Evolutionary conservation across 495 filamentous ascomycete species (phyloP).

Genomic region (Penicillium cinerascens): DNA sequence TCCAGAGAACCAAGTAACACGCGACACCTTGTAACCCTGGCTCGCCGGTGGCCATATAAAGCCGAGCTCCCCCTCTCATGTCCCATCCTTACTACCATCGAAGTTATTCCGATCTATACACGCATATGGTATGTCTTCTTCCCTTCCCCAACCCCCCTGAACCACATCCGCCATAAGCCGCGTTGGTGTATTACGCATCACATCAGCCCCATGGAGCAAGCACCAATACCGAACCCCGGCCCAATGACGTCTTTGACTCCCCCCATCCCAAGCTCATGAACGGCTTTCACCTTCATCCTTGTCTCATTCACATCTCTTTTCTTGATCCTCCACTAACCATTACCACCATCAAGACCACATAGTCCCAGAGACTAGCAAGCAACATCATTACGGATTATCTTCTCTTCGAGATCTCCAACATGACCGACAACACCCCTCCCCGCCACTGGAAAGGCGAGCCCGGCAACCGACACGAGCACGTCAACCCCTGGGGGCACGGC

Average conservation of each 20-base stretch:
- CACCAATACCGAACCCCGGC: not conserved
- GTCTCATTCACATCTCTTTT: not conserved
- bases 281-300: not conserved
- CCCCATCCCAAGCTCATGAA: constrained; percentile 1
- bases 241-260: constrained; percentile 26
- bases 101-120: not conserved
- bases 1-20: not conserved
- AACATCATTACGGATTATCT: constrained; percentile 2
- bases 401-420: constrained; percentile 19
- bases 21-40: not conserved
- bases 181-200: not conserved
- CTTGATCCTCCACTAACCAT: not conserved
- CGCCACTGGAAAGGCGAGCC: constrained; percentile 42
- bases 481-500: constrained; percentile 42
- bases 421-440: constrained; percentile 20
- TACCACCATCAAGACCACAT: not conserved
- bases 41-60: not conserved
- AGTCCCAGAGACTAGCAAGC: not conserved
- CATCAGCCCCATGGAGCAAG: not conserved
- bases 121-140: not conserved
- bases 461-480: constrained; percentile 42
- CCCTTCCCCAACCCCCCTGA: too few relatives aligned
- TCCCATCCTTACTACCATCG: not conserved
- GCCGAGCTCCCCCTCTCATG: not conserved
- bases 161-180: not conserved